Percentiles rank a stretch among this genome's conserved stretches.
These are phyloP conservation scores for Withania somnifera DNA, from an alignment of 305 asterid genomes.

Conservation along the genomic window DNA sequence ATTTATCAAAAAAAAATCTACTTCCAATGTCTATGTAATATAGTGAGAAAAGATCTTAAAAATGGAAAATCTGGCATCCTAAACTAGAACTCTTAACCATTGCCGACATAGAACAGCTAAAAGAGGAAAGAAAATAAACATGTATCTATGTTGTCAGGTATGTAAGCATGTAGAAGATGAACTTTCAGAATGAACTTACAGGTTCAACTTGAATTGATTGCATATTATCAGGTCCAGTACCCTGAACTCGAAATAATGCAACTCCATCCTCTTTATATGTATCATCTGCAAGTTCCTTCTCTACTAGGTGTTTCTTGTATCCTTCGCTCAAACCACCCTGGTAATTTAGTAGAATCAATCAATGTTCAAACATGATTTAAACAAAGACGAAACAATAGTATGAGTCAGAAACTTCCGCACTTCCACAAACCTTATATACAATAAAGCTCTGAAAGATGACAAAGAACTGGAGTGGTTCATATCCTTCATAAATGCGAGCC, in stretches of 20 bases:
- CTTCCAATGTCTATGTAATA: neutral
- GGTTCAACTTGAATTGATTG: conserved; percentile 98
- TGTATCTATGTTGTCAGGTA: neutral
- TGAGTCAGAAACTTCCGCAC: neutral
- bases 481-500: conserved; percentile 81
- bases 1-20: neutral
- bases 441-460: conserved; percentile 91
- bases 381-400: neutral
- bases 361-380: neutral
- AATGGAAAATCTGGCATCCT: neutral
- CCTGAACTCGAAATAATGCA: conserved; percentile 92
- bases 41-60: neutral
- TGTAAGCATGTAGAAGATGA: neutral
- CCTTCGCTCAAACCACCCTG: conserved; percentile 96
- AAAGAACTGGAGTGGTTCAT: conserved; percentile 80
- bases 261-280: conserved; percentile 80
- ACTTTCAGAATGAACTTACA: conserved; percentile 31
- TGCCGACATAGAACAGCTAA: neutral
- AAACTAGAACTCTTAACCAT: neutral
- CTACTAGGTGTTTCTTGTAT: conserved; percentile 61
- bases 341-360: conserved; percentile 10
- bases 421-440: conserved; percentile 63
- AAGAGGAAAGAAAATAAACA: neutral
- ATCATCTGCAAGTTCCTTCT: conserved; percentile 64
- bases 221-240: conserved; percentile 98